A percentile compares a stretch with the other conserved stretches of the same genome.
These are phyloP conservation scores for Cupressus sempervirens DNA, from an alignment of 75 land plant species.

Conservation along the genomic window DNA sequence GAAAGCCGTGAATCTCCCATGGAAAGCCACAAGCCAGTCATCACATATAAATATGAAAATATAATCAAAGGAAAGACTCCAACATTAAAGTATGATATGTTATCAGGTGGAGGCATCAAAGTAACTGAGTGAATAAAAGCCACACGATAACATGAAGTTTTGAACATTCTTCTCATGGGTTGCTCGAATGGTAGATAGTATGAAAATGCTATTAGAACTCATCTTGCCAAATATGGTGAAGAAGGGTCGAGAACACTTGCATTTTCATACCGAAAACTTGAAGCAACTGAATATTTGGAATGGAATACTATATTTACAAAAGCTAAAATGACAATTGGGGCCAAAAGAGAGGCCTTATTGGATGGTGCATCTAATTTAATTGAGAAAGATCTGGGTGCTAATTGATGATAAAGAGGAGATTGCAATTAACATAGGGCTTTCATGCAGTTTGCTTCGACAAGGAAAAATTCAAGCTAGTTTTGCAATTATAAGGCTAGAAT, in stretches of 20 bases:
- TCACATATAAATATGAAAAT: too few relatives aligned
- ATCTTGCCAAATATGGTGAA: slow-evolving; percentile 70
- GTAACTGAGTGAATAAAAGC: too few relatives aligned
- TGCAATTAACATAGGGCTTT: slow-evolving; percentile 83
- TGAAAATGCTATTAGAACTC: slow-evolving; percentile 47
- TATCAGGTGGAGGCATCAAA: too few relatives aligned
- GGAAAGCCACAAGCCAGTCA: too few relatives aligned
- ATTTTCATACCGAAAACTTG: slow-evolving; percentile 64
- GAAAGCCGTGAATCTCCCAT: too few relatives aligned
- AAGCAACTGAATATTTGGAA: slow-evolving; percentile 40
- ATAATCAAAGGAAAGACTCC: too few relatives aligned
- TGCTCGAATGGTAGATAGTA: slow-evolving; percentile 48
- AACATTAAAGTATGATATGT: too few relatives aligned
- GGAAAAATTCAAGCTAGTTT: slow-evolving; percentile 63
- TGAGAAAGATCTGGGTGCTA: slow-evolving; percentile 69
- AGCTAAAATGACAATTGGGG: slow-evolving; percentile 55
- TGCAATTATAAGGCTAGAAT: slow-evolving; percentile 57
- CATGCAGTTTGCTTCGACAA: slow-evolving; percentile 78
- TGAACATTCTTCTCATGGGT: too few relatives aligned
- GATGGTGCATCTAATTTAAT: slow-evolving; percentile 53
- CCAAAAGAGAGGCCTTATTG: slow-evolving; percentile 48
- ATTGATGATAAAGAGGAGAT: slow-evolving; percentile 86
- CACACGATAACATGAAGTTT: too few relatives aligned
- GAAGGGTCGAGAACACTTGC: slow-evolving; percentile 73
- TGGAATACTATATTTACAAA: slow-evolving; percentile 57